Base-by-base conservation (phyloP, 2,329 filamentous ascomycete genomes). In the Metarhizium sp. region DNA sequence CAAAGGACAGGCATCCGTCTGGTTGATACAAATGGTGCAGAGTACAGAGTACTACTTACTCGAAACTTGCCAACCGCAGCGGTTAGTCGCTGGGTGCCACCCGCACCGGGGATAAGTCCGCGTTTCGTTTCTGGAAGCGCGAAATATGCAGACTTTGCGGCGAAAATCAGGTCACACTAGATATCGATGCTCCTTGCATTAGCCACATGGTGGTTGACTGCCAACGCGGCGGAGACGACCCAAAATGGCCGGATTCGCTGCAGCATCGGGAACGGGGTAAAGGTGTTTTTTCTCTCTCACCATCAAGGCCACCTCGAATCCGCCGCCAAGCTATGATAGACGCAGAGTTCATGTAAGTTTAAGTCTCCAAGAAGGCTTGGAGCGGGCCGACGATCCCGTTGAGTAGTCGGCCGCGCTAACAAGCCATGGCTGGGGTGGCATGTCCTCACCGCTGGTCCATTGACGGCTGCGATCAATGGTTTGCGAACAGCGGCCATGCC, bases 301-400 rank as follows among this genome's bases (percentile, higher is more conserved):
- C 61, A 73, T 72, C 34, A 79, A 66, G 4, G 75, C 75, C 46
- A 79, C 63, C 56, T 79, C 77, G 53, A 77, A 79, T 5, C 77
- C 77, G 14, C 77, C 76, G 34, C 76, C 76, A 34, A 79, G 70
- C 75, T 76, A 52, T 53, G 55, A 20, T 16, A 58, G 55, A 49
- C 48, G 48, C 54, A 55, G 25, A 54, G 6, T 42, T 48, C 48
- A 49, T 50, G 51, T 59, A 36, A 64, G 53, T 45, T 25, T 4
- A 5, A 36, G 25, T 13, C 13, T 13, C 29, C 49, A n/a, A 18
- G 36, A 20, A 6, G 34, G 16, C 40, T 32, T 55, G 45, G 25
- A 14, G 45, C 45, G 45, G 45, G 45, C 20, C 20, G 45, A 48
- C 13, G 10, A 48, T 11, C 10, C 20, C 45, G 20, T 29, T 10